Percentiles rank a stretch among this genome's conserved stretches.
phyloP scores from a whole-genome alignment of 2,329 filamentous ascomycete species.

The Ophiostoma tasmaniense region DNA sequence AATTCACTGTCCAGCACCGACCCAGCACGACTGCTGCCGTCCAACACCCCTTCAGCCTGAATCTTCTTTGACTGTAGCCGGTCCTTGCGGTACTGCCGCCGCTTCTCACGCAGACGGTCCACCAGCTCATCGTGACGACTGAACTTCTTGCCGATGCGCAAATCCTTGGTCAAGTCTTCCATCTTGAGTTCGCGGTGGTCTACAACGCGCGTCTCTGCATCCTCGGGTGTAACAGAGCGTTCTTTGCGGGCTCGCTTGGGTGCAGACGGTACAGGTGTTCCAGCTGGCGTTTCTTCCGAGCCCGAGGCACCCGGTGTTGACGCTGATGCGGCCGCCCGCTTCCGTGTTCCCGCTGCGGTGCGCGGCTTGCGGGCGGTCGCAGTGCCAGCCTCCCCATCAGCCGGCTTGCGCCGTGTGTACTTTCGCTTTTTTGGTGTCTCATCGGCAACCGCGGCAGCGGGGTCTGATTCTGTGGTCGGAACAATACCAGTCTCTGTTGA shows the following conservation, averaged over 20 bases:
- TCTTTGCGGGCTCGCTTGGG: slow-evolving; percentile 28
- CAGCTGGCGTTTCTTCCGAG: background rate
- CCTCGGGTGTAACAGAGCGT: slow-evolving; percentile 51
- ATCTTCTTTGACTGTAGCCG: slow-evolving; percentile 34
- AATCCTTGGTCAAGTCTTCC: slow-evolving; percentile 61
- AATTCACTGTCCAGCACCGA: slow-evolving; percentile 5
- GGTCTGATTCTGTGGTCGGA: background rate
- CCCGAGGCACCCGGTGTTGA: background rate
- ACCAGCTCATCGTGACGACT: slow-evolving; percentile 65
- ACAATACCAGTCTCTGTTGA: background rate
- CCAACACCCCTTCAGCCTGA: slow-evolving; percentile 18
- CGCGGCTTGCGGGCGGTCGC: background rate
- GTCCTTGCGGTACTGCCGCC: slow-evolving; percentile 23
- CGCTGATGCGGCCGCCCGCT: background rate
- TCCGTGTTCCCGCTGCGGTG: background rate
- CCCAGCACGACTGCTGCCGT: background rate
- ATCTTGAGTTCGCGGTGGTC: slow-evolving; percentile 61
- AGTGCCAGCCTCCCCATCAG: background rate
- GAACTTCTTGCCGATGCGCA: slow-evolving; percentile 65
- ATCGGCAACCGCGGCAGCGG: background rate
- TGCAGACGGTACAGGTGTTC: slow-evolving; percentile 14
- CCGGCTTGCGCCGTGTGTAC: slow-evolving; percentile 13
- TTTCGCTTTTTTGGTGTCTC: slow-evolving; percentile 13
- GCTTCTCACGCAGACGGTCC: slow-evolving; percentile 49
- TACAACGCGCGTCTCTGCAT: slow-evolving; percentile 53